phyloP scores from a whole-genome alignment of 1,139 yeast genomes.

The Candida sp. region DNA sequence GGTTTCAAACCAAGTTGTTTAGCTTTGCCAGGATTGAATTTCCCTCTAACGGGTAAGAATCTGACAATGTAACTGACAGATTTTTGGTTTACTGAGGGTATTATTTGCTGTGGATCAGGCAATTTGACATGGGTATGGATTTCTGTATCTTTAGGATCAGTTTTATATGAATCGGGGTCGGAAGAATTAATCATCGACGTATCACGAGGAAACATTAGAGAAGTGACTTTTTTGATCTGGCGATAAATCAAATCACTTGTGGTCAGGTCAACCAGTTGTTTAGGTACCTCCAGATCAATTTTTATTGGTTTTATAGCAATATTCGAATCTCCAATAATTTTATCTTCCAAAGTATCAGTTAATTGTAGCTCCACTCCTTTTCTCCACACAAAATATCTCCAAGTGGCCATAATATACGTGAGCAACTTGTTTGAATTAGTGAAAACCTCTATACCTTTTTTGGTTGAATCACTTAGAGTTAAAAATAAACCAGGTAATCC shows the following conservation, averaged over 20 bases:
- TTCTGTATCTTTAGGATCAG: conserved; percentile 38
- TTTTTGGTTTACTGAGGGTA: conserved; percentile 20
- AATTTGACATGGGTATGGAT: conserved; percentile 40
- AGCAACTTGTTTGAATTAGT: conserved; percentile 36
- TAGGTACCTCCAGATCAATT: conserved; percentile 12
- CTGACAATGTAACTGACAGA: conserved; percentile 59
- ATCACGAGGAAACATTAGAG: conserved; percentile 51
- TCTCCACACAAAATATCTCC: conserved; percentile 90
- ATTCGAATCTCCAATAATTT: conserved; percentile 46
- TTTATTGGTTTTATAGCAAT: conserved; percentile 53
- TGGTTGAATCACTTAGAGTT: conserved; percentile 82
- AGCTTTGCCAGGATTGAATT: conserved; percentile 67
- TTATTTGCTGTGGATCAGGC: conserved; percentile 13
- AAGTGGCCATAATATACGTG: conserved; percentile 62
- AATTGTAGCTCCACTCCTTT: conserved; percentile 63
- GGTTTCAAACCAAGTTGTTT: conserved; percentile 64
- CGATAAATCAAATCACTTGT: conserved; percentile 5
- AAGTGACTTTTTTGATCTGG: conserved; percentile 29
- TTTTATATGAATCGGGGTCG: conserved; percentile 37
- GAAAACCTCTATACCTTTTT: conserved; percentile 40
- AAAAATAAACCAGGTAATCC: conserved; percentile 89
- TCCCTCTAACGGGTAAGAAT: conserved; percentile 72
- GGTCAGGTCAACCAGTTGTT: not conserved
- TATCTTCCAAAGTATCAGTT: conserved; percentile 30
- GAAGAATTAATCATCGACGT: conserved; percentile 31